phyloP scores from a whole-genome alignment of 345 rosid species.

The Erysimum cheiranthoides region DNA sequence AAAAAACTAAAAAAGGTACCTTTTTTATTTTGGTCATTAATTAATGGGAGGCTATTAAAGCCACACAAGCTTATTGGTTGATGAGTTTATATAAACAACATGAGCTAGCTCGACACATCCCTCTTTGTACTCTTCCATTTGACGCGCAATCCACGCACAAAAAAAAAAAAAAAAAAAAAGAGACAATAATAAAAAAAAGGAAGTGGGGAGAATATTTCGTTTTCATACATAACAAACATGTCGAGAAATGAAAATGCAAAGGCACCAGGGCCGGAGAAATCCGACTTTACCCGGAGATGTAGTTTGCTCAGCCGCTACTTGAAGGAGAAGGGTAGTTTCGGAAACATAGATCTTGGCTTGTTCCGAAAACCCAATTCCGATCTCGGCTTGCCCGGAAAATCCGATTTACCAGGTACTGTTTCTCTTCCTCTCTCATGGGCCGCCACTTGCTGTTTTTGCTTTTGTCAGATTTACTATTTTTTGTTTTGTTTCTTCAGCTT shows the following conservation, averaged over 20 bases:
- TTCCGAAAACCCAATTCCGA: conserved; percentile 27
- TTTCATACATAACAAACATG: conserved; percentile 19
- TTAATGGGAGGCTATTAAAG: conserved; percentile 34
- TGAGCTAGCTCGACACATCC: conserved; percentile 17
- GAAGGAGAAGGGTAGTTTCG: conserved; percentile 64
- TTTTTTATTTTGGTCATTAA: not conserved
- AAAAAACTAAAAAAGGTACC: too few relatives aligned
- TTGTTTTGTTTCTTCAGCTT: not conserved
- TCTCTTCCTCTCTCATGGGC: conserved; percentile 12
- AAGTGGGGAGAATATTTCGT: not conserved
- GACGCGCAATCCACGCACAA: conserved; percentile 27
- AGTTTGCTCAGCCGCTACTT: conserved; percentile 68
- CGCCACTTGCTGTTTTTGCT: not conserved
- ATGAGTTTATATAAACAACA: conserved; percentile 33
- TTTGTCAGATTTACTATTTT: not conserved
- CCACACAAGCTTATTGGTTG: not conserved
- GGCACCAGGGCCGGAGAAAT: conserved; percentile 46
- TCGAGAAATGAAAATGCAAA: conserved; percentile 35
- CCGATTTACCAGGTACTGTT: conserved; percentile 30
- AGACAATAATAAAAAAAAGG: not conserved
- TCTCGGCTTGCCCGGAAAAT: conserved; percentile 15
- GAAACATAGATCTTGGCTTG: conserved; percentile 50
- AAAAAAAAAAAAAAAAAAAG: not conserved
- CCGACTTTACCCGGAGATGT: conserved; percentile 56
- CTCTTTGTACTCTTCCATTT: conserved; percentile 22